phyloP scores from a whole-genome alignment of 2,329 filamentous ascomycete genomes.

The Ascochyta koolunga region DNA sequence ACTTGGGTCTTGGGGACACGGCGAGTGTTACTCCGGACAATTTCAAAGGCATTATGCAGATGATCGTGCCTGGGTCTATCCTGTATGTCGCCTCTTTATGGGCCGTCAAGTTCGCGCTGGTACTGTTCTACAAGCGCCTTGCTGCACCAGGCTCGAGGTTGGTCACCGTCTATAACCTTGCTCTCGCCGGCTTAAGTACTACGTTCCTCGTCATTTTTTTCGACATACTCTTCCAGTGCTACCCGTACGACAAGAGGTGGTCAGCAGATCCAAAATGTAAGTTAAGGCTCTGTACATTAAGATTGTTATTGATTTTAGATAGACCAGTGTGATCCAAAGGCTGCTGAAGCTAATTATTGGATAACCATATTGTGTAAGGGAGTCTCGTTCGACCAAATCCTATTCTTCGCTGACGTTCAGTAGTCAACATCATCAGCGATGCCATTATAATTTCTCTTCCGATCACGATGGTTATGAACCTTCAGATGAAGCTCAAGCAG shows the following conservation, averaged over 20 bases:
- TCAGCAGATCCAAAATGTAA: slow-evolving; percentile 25
- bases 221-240: slow-evolving; percentile 51
- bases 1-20: slow-evolving; percentile 36
- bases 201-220: slow-evolving; percentile 48
- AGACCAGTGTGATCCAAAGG: slow-evolving; percentile 31
- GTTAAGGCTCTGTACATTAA: neutral
- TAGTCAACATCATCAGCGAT: slow-evolving; percentile 32
- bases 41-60: slow-evolving; percentile 35
- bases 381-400: neutral
- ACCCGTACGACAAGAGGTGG: slow-evolving; percentile 41
- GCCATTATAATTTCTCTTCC: slow-evolving; percentile 29
- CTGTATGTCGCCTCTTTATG: slow-evolving; percentile 52
- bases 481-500: slow-evolving; percentile 33
- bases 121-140: slow-evolving; percentile 52
- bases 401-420: neutral
- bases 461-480: slow-evolving; percentile 28
- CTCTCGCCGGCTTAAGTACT: slow-evolving; percentile 38
- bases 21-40: slow-evolving; percentile 20
- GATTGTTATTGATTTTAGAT: slow-evolving; percentile 9
- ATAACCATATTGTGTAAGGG: slow-evolving; percentile 28
- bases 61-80: slow-evolving; percentile 51
- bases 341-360: slow-evolving; percentile 29
- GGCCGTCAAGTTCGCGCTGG: slow-evolving; percentile 51
- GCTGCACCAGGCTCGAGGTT: slow-evolving; percentile 46
- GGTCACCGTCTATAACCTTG: slow-evolving; percentile 48